These are phyloP conservation scores for Plectosphaerella cucumerina DNA, from an alignment of 2,329 filamentous ascomycete species.

Conservation along the genomic window DNA sequence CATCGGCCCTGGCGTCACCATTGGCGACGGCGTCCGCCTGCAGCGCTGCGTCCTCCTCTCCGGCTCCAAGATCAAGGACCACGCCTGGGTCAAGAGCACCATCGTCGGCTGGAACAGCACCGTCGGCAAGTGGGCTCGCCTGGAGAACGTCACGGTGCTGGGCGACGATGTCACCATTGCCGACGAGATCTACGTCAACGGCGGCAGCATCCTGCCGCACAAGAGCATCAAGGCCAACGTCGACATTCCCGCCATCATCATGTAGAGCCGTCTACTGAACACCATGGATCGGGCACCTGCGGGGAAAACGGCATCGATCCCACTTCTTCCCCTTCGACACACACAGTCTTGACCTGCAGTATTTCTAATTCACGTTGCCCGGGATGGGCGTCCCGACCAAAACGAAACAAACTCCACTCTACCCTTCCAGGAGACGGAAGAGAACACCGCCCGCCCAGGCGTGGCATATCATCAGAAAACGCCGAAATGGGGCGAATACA, in stretches of 20 bases:
- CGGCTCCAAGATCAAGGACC: slow-evolving; percentile 94
- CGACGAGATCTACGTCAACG: slow-evolving; percentile 95
- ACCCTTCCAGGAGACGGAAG: no score
- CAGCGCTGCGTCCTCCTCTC: slow-evolving; percentile 88
- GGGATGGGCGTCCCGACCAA: no score
- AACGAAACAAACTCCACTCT: no score
- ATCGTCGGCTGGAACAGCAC: slow-evolving; percentile 98
- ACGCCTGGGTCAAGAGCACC: slow-evolving; percentile 97
- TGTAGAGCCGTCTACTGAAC: slow-evolving; percentile 37
- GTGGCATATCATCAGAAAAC: no score
- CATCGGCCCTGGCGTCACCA: slow-evolving; percentile 86
- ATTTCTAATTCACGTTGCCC: slow-evolving; percentile 9
- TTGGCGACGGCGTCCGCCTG: slow-evolving; percentile 90
- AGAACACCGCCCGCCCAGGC: no score
- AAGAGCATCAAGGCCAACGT: slow-evolving; percentile 99
- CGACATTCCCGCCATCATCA: slow-evolving; percentile 69
- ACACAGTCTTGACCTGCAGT: slow-evolving; percentile 10
- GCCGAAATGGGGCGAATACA: no score
- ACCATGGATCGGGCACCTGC: background rate
- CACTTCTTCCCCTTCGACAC: slow-evolving; percentile 7
- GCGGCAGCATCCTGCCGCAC: slow-evolving; percentile 89
- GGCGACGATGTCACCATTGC: slow-evolving; percentile 97
- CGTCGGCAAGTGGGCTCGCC: slow-evolving; percentile 89
- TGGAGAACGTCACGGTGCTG: slow-evolving; percentile 97
- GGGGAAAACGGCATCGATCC: background rate